Evolutionary conservation across 2,329 filamentous ascomycete genomes (phyloP).

Genomic region (Daldinia eschscholtzii): DNA sequence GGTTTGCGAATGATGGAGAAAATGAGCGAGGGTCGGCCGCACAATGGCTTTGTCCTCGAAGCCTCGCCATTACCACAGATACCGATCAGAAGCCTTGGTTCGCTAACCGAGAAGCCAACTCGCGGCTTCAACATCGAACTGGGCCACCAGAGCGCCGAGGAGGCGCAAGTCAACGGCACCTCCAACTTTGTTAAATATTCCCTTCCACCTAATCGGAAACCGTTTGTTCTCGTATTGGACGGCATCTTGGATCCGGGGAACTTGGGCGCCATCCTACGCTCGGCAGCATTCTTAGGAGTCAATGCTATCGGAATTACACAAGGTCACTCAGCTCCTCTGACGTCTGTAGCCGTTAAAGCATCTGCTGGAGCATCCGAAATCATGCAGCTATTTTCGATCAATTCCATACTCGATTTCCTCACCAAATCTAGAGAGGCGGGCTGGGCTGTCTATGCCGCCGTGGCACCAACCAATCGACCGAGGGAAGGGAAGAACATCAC

Average conservation of each 20-base stretch:
- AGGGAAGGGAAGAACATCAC: slow-evolving; percentile 61
- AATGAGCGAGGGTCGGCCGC: slow-evolving; percentile 84
- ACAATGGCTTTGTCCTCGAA: slow-evolving; percentile 92
- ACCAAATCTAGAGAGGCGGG: slow-evolving; percentile 74
- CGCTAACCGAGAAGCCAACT: slow-evolving; percentile 59
- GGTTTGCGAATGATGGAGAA: slow-evolving; percentile 82
- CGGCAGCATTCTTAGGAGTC: slow-evolving; percentile 90
- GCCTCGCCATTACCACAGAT: slow-evolving; percentile 82
- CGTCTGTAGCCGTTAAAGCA: slow-evolving; percentile 84
- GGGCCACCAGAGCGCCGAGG: slow-evolving; percentile 79
- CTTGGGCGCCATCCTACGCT: slow-evolving; percentile 87
- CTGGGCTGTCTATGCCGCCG: slow-evolving; percentile 88
- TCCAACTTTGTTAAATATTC: slow-evolving; percentile 61
- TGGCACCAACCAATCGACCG: slow-evolving; percentile 59
- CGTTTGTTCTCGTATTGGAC: slow-evolving; percentile 80
- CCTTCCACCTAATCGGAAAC: slow-evolving; percentile 64
- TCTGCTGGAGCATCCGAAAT: slow-evolving; percentile 89
- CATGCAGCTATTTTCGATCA: slow-evolving; percentile 78
- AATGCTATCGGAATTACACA: slow-evolving; percentile 84
- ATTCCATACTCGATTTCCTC: slow-evolving; percentile 77
- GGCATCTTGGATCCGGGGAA: slow-evolving; percentile 89
- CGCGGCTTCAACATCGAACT: slow-evolving; percentile 71
- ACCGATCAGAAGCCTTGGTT: slow-evolving; percentile 71
- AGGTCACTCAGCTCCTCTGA: slow-evolving; percentile 79
- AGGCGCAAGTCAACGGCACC: slow-evolving; percentile 78